Base-by-base conservation (phyloP, 2,329 filamentous ascomycete genomes). In the Trichophyton simii region DNA sequence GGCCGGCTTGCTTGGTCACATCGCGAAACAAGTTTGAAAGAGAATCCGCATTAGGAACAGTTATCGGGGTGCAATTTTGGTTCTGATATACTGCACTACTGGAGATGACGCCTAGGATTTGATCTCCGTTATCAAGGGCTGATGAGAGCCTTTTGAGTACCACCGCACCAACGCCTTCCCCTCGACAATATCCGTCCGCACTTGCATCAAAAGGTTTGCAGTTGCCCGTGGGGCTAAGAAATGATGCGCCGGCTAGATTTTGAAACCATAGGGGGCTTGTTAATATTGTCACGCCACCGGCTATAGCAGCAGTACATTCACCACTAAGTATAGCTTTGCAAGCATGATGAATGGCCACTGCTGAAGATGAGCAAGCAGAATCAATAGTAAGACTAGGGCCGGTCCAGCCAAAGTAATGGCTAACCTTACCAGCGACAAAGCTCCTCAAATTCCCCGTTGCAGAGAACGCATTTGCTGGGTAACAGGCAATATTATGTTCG, bases 121-220 rank as follows among this genome's bases (percentile, higher is more conserved):
- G 67, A 64, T 79, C 75, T 9, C 72, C 70, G 50, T 76, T 73
- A 15, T 67, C 63, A 13, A 79, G 60, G 1, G 77, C 77, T 58
- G 73, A 68, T 4, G 70, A 67, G 0, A 79, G 63, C 0, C 66
- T 69, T 64, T 79, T 79, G 1, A 79, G 52, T 0, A 77, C 57
- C 4, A 79, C 36, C 36, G 68, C 64, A 9, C 66, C 72, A 15
- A 74, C 66, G 8, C 74, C 78, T 65, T 80, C 78, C 8, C 76
- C 77, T 31, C 76, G 69, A 11, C 68, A 72, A 64, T 78, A 79
- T 0, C 78, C 78, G 60, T 74, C 70, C 1, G 72, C 76, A n/a
- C 67, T 62, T 15, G 66, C 62, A 62, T 77, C 75, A 63, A 72
- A 73, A 8, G 62, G 66, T 20, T 68, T 65, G 57, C 66, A 72